These are phyloP conservation scores for Pyrenochaeta sp. DNA, from an alignment of 2,329 filamentous ascomycete genomes.

Conservation along the genomic window DNA sequence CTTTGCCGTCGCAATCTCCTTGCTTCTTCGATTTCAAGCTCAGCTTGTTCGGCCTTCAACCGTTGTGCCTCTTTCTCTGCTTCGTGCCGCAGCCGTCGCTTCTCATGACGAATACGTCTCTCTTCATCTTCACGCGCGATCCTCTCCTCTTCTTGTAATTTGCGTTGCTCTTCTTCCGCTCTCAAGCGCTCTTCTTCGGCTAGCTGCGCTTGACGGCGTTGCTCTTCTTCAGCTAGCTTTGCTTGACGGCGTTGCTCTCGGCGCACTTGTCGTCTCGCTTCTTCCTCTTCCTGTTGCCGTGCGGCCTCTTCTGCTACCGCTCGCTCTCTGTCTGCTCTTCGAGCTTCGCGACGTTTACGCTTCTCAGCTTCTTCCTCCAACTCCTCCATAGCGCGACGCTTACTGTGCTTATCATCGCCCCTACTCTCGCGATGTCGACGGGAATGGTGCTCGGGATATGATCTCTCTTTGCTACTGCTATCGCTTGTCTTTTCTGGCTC, in stretches of 20 bases:
- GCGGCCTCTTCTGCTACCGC: slow-evolving; percentile 35
- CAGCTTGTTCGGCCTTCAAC: slow-evolving; percentile 18
- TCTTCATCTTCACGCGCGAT: slow-evolving; percentile 36
- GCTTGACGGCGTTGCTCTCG: slow-evolving; percentile 38
- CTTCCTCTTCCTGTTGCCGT: slow-evolving; percentile 30
- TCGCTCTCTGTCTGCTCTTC: slow-evolving; percentile 36
- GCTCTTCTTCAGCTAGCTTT: slow-evolving; percentile 37
- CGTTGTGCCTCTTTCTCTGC: slow-evolving; percentile 33
- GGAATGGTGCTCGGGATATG: slow-evolving; percentile 35
- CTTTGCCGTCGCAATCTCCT: slow-evolving; percentile 31
- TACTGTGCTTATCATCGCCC: slow-evolving; percentile 37
- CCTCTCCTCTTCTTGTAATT: slow-evolving; percentile 28
- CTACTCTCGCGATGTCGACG: slow-evolving; percentile 35
- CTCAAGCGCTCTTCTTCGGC: slow-evolving; percentile 30
- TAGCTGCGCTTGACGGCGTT: slow-evolving; percentile 31
- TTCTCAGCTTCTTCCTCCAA: slow-evolving; percentile 36
- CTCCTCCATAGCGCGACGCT: slow-evolving; percentile 33
- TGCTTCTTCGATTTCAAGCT: slow-evolving; percentile 34
- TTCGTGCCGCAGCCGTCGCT: slow-evolving; percentile 32
- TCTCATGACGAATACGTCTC: slow-evolving; percentile 35
- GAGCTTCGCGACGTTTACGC: slow-evolving; percentile 37
- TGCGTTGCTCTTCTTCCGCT: slow-evolving; percentile 28
- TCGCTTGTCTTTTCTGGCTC: slow-evolving; percentile 31
- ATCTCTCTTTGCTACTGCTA: slow-evolving; percentile 36
- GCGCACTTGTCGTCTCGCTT: slow-evolving; percentile 29